Base-by-base conservation (phyloP, 73 alveolate genomes). In the Paramecium biaurelia region DNA sequence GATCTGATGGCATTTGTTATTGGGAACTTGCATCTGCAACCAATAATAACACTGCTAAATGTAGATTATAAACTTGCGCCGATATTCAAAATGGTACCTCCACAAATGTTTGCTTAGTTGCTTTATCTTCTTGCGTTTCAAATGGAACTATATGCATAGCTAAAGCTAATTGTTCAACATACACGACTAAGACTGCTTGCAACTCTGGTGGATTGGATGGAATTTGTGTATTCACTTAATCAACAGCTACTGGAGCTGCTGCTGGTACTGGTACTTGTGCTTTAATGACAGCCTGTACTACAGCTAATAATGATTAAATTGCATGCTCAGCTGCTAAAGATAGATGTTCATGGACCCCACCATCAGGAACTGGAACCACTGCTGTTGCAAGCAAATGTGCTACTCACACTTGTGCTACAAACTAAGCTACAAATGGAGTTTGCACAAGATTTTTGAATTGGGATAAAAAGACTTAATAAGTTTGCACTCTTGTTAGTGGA, bases 191-290 rank as follows among this genome's bases (percentile, higher is more conserved):
- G 32, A 18, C 32, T 12, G 57, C 87, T 72, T 72, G 87, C 20
- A 38, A 72, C 32, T 15, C 67, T n/a, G 87, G 67, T 32, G 87
- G 87, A 21, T 21, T 59, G 11, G 87, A 72, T 72, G 87, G 87
- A 32, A 26, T 72, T 56, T 72, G 87, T 35, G 85, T 28, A 0
- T 67, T 67, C 49, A 26, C 85, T 24, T 21, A 21, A 6, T 21
- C 47, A 3, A 67, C 47, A 5, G 45, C n/a, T 6, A 26, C 43
- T 7, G 30, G 23, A 18, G 67, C 63, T 9, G 14, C 32, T 32
- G 87, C 12, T 32, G 87, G 87, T 24, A 72, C 37, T 23, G 70
- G 70, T 56, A 23, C 41, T 26, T 67, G 85, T 67, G 10, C 47
- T 8, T 30, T 67, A 30, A 67, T 67, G 85, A 67, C 85, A 8